phyloP scores from a whole-genome alignment of 257 asterid species.

The Anisodus acutangulus region DNA sequence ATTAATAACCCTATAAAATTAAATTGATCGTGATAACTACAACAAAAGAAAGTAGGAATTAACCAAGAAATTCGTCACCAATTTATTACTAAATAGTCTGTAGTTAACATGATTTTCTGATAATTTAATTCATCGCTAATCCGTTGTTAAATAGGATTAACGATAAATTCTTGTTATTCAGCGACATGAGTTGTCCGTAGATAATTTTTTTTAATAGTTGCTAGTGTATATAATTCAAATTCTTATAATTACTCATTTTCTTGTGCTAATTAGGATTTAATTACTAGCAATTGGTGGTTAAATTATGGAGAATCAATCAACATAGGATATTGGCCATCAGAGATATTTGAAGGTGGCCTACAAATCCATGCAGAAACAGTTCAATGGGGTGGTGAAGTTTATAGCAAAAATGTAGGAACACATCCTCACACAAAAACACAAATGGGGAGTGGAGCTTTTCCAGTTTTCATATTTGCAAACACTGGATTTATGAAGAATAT shows the following conservation, averaged over 20 bases:
- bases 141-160: no score
- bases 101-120: neutral
- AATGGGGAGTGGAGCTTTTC: slow-evolving; percentile 64
- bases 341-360: slow-evolving; percentile 42
- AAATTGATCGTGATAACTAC: no score
- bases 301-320: slow-evolving; percentile 52
- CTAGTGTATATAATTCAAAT: no score
- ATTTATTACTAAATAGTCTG: no score
- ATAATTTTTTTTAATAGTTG: no score
- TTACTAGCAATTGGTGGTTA: slow-evolving; percentile 68
- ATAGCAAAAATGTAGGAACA: slow-evolving; percentile 55
- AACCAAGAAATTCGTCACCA: no score
- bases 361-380: slow-evolving; percentile 47
- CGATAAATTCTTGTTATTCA: no score
- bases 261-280: slow-evolving; percentile 44
- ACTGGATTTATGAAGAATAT: slow-evolving; percentile 59
- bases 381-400: slow-evolving; percentile 86
- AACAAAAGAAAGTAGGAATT: no score
- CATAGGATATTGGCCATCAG: slow-evolving; percentile 70
- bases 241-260: neutral
- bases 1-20: no score
- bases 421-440: slow-evolving; percentile 57
- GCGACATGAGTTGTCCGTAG: no score
- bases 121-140: no score
- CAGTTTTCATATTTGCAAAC: slow-evolving; percentile 27